These are phyloP conservation scores for Sphaerobolus stellatus DNA, from an alignment of 1,284 basidiomycete genomes.

Conservation along the genomic window DNA sequence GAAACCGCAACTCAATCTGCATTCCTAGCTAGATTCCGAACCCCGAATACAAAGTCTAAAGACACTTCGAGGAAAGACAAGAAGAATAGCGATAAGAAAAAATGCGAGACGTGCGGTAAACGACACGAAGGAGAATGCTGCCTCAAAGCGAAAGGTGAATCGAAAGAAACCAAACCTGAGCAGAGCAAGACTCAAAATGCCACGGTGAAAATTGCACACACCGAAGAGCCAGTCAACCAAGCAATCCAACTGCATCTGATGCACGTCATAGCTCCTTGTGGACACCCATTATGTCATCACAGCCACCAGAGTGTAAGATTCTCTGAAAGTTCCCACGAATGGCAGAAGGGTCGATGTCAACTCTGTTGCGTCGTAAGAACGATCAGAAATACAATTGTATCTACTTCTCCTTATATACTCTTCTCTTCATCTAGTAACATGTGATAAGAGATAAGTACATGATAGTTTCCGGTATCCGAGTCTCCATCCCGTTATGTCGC, in stretches of 20 bases:
- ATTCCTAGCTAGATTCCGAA: background rate
- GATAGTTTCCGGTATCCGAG: too few relatives aligned
- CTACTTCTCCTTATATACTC: too few relatives aligned
- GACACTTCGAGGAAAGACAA: background rate
- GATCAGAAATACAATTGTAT: too few relatives aligned
- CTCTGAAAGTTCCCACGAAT: too few relatives aligned
- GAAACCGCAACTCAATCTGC: background rate
- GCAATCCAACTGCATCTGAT: constrained; percentile 3
- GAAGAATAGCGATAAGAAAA: background rate
- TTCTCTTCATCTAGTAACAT: too few relatives aligned
- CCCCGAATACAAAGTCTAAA: background rate
- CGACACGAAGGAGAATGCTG: background rate
- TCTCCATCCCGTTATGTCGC: too few relatives aligned
- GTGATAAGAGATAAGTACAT: too few relatives aligned
- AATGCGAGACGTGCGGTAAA: background rate
- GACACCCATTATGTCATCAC: too few relatives aligned
- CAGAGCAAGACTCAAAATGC: background rate
- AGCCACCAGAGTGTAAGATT: too few relatives aligned
- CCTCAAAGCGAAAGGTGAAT: background rate
- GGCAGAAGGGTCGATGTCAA: too few relatives aligned
- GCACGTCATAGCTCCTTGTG: too few relatives aligned
- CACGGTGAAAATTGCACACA: background rate
- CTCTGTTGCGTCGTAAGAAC: too few relatives aligned
- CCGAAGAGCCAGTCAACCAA: background rate
- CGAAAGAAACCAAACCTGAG: constrained; percentile 1